These are phyloP conservation scores for Penicillium sp. DNA, from an alignment of 2,329 filamentous ascomycete genomes.

Conservation along the genomic window DNA sequence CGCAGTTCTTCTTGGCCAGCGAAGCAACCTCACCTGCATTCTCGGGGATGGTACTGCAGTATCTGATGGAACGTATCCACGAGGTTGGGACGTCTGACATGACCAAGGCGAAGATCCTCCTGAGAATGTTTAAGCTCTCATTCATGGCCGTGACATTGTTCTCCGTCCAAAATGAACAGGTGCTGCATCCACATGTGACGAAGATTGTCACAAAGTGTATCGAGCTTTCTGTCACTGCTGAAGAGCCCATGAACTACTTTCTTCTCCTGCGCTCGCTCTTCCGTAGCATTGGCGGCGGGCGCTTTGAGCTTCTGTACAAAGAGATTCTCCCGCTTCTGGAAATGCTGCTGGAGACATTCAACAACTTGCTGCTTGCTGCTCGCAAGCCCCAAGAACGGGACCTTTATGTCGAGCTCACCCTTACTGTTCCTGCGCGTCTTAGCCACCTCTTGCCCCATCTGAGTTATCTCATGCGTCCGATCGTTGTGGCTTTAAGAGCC, in stretches of 20 bases:
- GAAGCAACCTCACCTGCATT: slow-evolving; percentile 97
- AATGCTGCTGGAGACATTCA: slow-evolving; percentile 95
- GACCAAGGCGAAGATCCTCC: slow-evolving; percentile 85
- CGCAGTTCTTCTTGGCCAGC: slow-evolving; percentile 97
- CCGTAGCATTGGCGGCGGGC: slow-evolving; percentile 90
- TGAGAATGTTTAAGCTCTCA: slow-evolving; percentile 93
- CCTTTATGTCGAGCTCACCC: slow-evolving; percentile 91
- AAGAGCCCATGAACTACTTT: slow-evolving; percentile 99
- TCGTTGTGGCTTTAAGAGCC: slow-evolving; percentile 90
- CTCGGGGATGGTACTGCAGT: slow-evolving; percentile 95
- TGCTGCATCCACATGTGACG: slow-evolving; percentile 90
- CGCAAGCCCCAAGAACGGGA: slow-evolving; percentile 88
- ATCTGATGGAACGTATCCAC: slow-evolving; percentile 93
- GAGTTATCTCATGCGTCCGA: slow-evolving; percentile 92
- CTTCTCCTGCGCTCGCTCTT: slow-evolving; percentile 88
- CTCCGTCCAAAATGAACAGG: slow-evolving; percentile 88
- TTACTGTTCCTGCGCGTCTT: slow-evolving; percentile 90
- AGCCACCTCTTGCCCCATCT: slow-evolving; percentile 94
- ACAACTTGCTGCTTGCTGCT: slow-evolving; percentile 86
- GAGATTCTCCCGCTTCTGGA: slow-evolving; percentile 93
- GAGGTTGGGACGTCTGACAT: slow-evolving; percentile 91
- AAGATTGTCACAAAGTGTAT: slow-evolving; percentile 98
- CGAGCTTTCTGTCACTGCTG: slow-evolving; percentile 88
- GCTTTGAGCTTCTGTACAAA: slow-evolving; percentile 98
- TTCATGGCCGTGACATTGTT: slow-evolving; percentile 99